Conservation (phyloP, 2,329 filamentous ascomycete species). For the Phaeoacremonium minimum region DNA sequence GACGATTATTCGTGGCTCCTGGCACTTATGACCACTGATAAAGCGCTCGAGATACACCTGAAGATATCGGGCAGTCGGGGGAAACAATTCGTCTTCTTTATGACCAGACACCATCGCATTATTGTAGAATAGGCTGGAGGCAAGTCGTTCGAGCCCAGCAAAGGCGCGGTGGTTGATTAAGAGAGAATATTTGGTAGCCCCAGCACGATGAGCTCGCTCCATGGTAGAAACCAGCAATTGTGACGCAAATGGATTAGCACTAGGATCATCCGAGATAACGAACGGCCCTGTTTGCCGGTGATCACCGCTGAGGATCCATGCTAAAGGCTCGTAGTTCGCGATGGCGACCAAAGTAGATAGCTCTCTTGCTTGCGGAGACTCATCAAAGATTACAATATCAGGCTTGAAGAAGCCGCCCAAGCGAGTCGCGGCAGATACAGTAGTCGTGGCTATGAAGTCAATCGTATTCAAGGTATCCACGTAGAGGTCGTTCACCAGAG, state of each 20-base stretch:
- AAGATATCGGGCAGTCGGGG: slow-evolving; percentile 9
- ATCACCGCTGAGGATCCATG: slow-evolving; percentile 38
- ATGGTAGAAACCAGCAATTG: slow-evolving; percentile 19
- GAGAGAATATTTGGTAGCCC: slow-evolving; percentile 14
- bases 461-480: slow-evolving; percentile 27
- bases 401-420: slow-evolving; percentile 61
- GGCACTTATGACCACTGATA: slow-evolving; percentile 9
- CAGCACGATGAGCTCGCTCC: slow-evolving; percentile 17
- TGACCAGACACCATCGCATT: slow-evolving; percentile 29
- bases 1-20: slow-evolving; percentile 28
- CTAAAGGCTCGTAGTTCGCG: slow-evolving; percentile 33
- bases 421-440: slow-evolving; percentile 32
- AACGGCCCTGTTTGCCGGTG: slow-evolving; percentile 25
- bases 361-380: slow-evolving; percentile 46
- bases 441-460: slow-evolving; percentile 42
- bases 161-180: slow-evolving; percentile 22
- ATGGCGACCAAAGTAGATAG: slow-evolving; percentile 39
- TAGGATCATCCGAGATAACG: slow-evolving; percentile 6
- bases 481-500: slow-evolving; percentile 30
- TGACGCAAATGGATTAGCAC: slow-evolving; percentile 8
- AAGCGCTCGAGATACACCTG: slow-evolving; percentile 12
- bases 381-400: slow-evolving; percentile 82
- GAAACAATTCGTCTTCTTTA: slow-evolving; percentile 8
- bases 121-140: slow-evolving; percentile 36
- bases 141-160: slow-evolving; percentile 27